These are phyloP conservation scores for Petunia axillaris DNA, from an alignment of 257 asterid genomes.

Conservation along the genomic window DNA sequence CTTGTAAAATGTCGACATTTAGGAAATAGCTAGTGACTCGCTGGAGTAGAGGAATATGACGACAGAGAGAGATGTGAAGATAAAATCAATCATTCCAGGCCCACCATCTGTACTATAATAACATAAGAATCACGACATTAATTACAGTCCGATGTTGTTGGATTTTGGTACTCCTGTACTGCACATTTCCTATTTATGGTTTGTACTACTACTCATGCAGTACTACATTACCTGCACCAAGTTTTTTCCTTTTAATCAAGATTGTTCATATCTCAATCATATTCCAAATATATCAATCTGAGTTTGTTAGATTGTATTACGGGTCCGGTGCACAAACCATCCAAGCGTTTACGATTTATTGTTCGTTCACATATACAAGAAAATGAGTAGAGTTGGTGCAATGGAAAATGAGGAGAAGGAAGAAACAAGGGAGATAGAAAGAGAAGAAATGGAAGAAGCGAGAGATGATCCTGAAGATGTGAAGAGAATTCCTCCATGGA, in stretches of 20 bases:
- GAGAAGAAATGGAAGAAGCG: conserved; percentile 34
- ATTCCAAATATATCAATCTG: not conserved
- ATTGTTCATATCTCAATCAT: not conserved
- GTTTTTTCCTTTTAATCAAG: not conserved
- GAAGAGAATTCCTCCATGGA: conserved; percentile 41
- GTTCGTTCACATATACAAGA: not conserved
- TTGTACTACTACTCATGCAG: conserved; percentile 16
- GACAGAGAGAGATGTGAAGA: too few relatives aligned
- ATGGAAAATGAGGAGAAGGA: conserved; percentile 22
- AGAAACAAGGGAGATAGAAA: conserved; percentile 24
- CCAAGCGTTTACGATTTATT: too few relatives aligned
- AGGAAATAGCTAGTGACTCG: too few relatives aligned
- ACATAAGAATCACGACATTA: not conserved
- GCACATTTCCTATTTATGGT: not conserved
- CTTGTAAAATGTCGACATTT: too few relatives aligned
- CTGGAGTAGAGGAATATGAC: too few relatives aligned
- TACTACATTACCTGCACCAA: not conserved
- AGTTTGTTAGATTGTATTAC: not conserved
- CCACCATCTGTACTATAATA: not conserved
- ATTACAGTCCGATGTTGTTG: conserved; percentile 15
- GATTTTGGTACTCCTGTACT: conserved; percentile 13
- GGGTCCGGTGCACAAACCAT: not conserved
- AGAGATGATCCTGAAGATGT: conserved; percentile 31
- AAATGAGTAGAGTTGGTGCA: conserved; percentile 33
- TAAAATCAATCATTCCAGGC: not conserved